Evolutionary conservation across 1,139 yeast species (phyloP).

Genomic region (Pneumocystis sp.): DNA sequence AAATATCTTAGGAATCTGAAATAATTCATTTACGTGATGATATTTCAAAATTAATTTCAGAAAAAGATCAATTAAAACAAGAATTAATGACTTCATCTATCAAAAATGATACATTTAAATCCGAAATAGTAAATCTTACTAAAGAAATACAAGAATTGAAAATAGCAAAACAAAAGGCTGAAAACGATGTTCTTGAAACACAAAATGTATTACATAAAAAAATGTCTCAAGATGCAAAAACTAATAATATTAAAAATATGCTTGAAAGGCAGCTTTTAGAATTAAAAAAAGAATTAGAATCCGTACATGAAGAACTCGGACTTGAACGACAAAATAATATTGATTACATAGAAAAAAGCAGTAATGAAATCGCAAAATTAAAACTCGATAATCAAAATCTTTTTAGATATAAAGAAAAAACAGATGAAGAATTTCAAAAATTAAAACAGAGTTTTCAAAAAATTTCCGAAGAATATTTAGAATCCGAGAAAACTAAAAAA

Average conservation of each 20-base stretch:
- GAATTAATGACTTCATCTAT: neutral
- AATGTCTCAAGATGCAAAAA: neutral
- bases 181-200: neutral
- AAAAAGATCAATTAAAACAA: neutral
- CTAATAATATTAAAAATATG: neutral
- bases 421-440: neutral
- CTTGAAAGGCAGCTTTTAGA: neutral
- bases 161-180: constrained; percentile 1
- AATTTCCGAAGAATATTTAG: neutral
- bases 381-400: neutral
- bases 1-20: neutral
- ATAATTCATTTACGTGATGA: neutral
- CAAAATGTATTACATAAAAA: neutral
- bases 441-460: neutral
- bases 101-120: neutral
- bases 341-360: neutral
- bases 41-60: neutral
- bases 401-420: neutral
- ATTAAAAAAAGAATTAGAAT: neutral
- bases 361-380: neutral
- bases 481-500: neutral
- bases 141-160: neutral
- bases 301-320: neutral
- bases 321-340: neutral
- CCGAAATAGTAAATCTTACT: constrained; percentile 1